phyloP scores from a whole-genome alignment of 306 rosid species.

The Dryas drummondii region DNA sequence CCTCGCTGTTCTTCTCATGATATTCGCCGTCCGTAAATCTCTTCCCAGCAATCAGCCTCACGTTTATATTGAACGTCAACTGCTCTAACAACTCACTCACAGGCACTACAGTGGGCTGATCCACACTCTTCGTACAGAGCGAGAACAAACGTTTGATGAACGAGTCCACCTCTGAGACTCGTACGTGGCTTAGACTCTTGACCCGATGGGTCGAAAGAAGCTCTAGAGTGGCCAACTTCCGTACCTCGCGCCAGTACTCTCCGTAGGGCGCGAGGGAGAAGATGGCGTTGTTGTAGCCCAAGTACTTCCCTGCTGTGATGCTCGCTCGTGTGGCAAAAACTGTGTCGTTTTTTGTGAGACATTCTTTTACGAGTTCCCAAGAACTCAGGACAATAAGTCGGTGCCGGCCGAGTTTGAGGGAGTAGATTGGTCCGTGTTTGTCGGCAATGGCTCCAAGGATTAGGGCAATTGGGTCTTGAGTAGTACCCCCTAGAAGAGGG shows the following conservation, averaged over 20 bases:
- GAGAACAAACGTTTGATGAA: constrained; percentile 40
- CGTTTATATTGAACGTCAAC: constrained; percentile 47
- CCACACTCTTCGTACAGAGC: not conserved
- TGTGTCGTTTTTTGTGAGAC: constrained; percentile 28
- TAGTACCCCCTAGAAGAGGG: constrained; percentile 11
- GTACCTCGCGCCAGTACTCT: constrained; percentile 54
- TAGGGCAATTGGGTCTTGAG: constrained; percentile 10
- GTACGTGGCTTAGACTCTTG: constrained; percentile 37
- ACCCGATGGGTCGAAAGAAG: constrained; percentile 35
- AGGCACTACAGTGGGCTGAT: constrained; percentile 1
- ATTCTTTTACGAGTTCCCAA: constrained; percentile 27
- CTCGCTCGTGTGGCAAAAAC: constrained; percentile 33
- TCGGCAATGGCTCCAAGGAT: constrained; percentile 33
- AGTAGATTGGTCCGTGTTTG: constrained; percentile 29
- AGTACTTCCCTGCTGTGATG: constrained; percentile 16
- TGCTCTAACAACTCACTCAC: constrained; percentile 43
- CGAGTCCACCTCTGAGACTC: constrained; percentile 33
- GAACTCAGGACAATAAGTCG: constrained; percentile 23
- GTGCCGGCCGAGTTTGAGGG: constrained; percentile 21
- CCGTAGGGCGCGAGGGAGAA: constrained; percentile 61
- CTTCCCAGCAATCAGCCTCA: constrained; percentile 52
- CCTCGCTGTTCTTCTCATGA: constrained; percentile 31
- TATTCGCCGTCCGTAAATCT: constrained; percentile 23
- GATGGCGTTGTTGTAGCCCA: constrained; percentile 30
- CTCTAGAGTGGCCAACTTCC: constrained; percentile 40